phyloP scores from a whole-genome alignment of 1,284 basidiomycete species.

The Coniophora puteana region DNA sequence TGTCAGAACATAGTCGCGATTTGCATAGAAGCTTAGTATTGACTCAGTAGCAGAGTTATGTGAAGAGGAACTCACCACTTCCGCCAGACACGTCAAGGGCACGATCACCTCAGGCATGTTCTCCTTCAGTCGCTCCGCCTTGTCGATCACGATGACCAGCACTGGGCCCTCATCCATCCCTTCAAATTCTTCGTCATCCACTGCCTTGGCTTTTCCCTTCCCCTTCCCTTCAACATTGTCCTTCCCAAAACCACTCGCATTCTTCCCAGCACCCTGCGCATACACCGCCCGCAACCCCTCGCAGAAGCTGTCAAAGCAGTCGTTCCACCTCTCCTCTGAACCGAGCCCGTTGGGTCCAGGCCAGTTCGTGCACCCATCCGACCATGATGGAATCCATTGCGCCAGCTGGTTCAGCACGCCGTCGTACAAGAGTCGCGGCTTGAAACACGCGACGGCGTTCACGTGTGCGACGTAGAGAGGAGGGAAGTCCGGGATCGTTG shows the following conservation, averaged over 20 bases:
- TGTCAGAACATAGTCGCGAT: conserved; percentile 6
- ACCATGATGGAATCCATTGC: conserved; percentile 51
- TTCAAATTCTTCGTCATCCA: conserved; percentile 18
- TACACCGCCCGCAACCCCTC: conserved; percentile 46
- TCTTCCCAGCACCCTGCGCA: conserved; percentile 15
- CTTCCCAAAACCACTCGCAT: too few species aligned
- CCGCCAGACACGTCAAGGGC: conserved; percentile 67
- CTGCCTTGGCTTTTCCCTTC: conserved; percentile 30
- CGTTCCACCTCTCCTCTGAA: conserved; percentile 45
- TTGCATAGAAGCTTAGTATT: conserved; percentile 3
- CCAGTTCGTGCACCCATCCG: conserved; percentile 61
- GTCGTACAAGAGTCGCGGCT: conserved; percentile 64
- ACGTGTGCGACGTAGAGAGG: conserved; percentile 42
- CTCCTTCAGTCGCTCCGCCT: conserved; percentile 64
- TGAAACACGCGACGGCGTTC: conserved; percentile 66
- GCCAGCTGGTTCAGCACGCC: conserved; percentile 59
- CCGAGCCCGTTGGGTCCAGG: conserved; percentile 25
- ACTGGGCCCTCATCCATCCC: too few species aligned
- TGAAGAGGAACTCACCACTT: conserved; percentile 56
- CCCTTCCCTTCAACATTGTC: conserved; percentile 26
- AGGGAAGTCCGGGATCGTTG: conserved; percentile 15
- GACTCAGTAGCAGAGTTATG: neutral
- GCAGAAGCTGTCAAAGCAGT: conserved; percentile 66
- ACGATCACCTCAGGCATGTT: conserved; percentile 63
- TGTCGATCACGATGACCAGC: conserved; percentile 65